Base-by-base conservation (phyloP, 495 filamentous ascomycete genomes). In the Xanthoparmelia taractica region DNA sequence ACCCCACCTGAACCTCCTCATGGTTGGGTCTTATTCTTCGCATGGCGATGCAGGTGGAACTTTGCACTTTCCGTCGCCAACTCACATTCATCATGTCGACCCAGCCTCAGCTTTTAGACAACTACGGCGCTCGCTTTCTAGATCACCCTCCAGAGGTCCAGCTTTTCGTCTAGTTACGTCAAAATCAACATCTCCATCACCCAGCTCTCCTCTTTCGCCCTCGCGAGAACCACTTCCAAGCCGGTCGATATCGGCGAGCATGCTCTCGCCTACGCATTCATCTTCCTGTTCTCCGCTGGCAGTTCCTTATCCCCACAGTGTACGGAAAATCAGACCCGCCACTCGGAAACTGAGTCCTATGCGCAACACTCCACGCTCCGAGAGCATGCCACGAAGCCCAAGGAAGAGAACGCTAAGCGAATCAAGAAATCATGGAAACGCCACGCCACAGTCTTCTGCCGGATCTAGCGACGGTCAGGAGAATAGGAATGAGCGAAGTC, bases 31-130 rank as follows among this genome's bases (percentile, higher is more conserved):
- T 52, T 80, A 78, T 67, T 81, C 80, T 66, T 77, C 80, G 58
- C 80, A 81, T 69, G 76, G 79, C 64, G 80, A 83, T 74, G 85
- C 86, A 63, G 88, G 90, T 67, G 87, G 88, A 64, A 91, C 89
- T 50, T 78, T 95, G 60, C 90, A 92, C 70, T 80, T 93, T 6
- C 83, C 88, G 58, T 93, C 92, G 37, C 92, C 91, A 57, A 90
- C 88, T 33, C 88, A 90, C 66, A 83, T 86, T 61, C 87, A 89
- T 67, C 85, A 87, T 76, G 86, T 90, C 67, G 89, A 92, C 74
- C 83, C 89, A 7, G 85, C 83, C 67, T 84, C 88, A 29, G 84
- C 88, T 20, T 87, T 95, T 58, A 80, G 87, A 66, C 86, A 91
- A 66, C 74, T 96, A 48, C 82, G 91, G 48, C 87, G 91, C 66